A percentile compares a stretch with the other conserved stretches of the same genome.
These are phyloP conservation scores for Pisolithus albus DNA, from an alignment of 768 basidiomycete species.

Conservation along the genomic window DNA sequence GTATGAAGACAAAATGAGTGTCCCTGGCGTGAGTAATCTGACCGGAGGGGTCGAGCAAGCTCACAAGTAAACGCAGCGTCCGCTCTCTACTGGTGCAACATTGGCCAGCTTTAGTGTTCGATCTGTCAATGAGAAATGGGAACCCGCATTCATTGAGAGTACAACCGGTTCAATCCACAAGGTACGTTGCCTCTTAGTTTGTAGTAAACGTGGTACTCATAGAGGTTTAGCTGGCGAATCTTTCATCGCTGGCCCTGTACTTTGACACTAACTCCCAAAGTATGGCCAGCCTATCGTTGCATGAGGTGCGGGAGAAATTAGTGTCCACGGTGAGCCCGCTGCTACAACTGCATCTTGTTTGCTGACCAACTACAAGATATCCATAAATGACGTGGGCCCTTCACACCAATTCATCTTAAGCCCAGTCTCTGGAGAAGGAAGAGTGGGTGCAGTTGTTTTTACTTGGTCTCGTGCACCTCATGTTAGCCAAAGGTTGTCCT, in stretches of 20 bases:
- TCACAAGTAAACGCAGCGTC: slow-evolving; percentile 51
- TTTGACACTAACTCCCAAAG: slow-evolving; percentile 89
- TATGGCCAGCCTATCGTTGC: slow-evolving; percentile 58
- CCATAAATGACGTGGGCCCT: slow-evolving; percentile 36
- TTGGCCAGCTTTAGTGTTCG: slow-evolving; percentile 81
- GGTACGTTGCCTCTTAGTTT: slow-evolving; percentile 31
- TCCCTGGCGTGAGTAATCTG: slow-evolving; percentile 69
- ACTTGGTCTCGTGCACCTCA: not conserved
- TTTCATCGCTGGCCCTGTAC: slow-evolving; percentile 85
- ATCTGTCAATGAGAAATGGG: slow-evolving; percentile 85
- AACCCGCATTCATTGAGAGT: slow-evolving; percentile 88
- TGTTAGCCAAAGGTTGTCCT: slow-evolving; percentile 56
- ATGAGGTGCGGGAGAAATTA: slow-evolving; percentile 68
- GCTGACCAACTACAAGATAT: slow-evolving; percentile 35
- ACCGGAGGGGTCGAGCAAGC: not conserved
- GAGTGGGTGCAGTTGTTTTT: slow-evolving; percentile 40
- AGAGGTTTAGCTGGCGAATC: slow-evolving; percentile 60
- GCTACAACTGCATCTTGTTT: not conserved
- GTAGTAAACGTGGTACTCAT: slow-evolving; percentile 1
- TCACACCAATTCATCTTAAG: slow-evolving; percentile 89
- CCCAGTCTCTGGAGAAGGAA: slow-evolving; percentile 92
- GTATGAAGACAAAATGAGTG: slow-evolving; percentile 92
- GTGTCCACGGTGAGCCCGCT: slow-evolving; percentile 52
- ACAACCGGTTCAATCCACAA: slow-evolving; percentile 85
- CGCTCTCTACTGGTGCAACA: slow-evolving; percentile 88